A percentile compares a stretch with the other conserved stretches of the same genome.
These are phyloP conservation scores for Lizonia empirigonia DNA, from an alignment of 2,329 filamentous ascomycete genomes.

Conservation along the genomic window DNA sequence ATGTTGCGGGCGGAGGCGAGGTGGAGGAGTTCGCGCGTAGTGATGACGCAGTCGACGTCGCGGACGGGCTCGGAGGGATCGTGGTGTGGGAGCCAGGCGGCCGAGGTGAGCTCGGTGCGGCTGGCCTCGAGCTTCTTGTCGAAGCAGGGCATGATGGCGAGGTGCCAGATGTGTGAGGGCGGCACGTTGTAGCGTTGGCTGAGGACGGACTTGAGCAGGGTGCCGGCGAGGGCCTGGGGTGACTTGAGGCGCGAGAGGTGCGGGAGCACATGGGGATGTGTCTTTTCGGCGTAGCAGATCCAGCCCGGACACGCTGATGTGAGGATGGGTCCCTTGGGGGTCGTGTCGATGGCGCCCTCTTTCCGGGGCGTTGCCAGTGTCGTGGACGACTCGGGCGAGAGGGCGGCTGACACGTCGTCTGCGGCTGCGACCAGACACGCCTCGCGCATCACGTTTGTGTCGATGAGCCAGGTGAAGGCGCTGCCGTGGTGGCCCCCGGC, in stretches of 20 bases:
- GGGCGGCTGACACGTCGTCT: constrained; percentile 52
- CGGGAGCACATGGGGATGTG: constrained; percentile 88
- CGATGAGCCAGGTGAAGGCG: constrained; percentile 85
- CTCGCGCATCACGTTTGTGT: constrained; percentile 84
- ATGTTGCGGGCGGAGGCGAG: constrained; percentile 81
- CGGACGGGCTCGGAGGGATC: constrained; percentile 58
- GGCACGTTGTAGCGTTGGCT: constrained; percentile 73
- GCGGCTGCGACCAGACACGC: constrained; percentile 72
- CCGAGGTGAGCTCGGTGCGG: constrained; percentile 85
- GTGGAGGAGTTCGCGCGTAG: constrained; percentile 90
- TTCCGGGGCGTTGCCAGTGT: constrained; percentile 29
- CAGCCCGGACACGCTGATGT: constrained; percentile 94
- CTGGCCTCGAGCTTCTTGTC: constrained; percentile 99
- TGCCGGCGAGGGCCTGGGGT: constrained; percentile 89
- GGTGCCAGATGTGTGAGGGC: constrained; percentile 86
- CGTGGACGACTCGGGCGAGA: constrained; percentile 36
- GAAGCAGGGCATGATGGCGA: constrained; percentile 97
- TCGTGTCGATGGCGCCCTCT: constrained; percentile 52
- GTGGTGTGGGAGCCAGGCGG: constrained; percentile 64
- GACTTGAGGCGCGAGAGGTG: constrained; percentile 92
- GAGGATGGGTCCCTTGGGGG: constrained; percentile 68
- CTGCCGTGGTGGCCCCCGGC: constrained; percentile 73
- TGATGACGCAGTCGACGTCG: constrained; percentile 98
- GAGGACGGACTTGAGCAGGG: constrained; percentile 84
- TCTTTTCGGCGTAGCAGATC: constrained; percentile 99